Conservation (phyloP, 768 basidiomycete genomes). For the Leccinum variicolor region DNA sequence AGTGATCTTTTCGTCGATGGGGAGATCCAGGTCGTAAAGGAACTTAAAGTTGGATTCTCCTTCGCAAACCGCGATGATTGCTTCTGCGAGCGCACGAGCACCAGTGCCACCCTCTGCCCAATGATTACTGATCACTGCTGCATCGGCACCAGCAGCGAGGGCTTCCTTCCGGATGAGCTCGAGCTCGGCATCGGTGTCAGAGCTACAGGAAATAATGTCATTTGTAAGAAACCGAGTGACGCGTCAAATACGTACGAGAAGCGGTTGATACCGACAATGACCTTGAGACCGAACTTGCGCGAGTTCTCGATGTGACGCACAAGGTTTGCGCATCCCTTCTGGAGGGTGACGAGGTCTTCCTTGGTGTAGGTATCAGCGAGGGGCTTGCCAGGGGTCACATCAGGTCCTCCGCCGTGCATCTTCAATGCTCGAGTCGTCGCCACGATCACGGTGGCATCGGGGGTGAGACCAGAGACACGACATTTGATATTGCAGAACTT, state of each 20-base stretch:
- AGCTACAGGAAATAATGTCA: slow-evolving; percentile 39
- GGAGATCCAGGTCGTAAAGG: slow-evolving; percentile 82
- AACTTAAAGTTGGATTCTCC: slow-evolving; percentile 83
- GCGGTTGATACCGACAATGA: slow-evolving; percentile 92
- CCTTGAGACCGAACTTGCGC: slow-evolving; percentile 94
- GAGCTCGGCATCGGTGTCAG: slow-evolving; percentile 88
- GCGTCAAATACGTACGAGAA: slow-evolving; percentile 68
- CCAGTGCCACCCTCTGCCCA: slow-evolving; percentile 97
- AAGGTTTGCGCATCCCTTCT: slow-evolving; percentile 91
- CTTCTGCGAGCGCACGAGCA: slow-evolving; percentile 85
- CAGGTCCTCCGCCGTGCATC: slow-evolving; percentile 99
- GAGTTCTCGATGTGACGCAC: slow-evolving; percentile 92
- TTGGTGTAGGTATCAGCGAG: slow-evolving; percentile 91
- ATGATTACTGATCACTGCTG: slow-evolving; percentile 93
- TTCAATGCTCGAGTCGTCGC: slow-evolving; percentile 97
- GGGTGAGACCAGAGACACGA: slow-evolving; percentile 85
- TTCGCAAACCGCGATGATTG: slow-evolving; percentile 86
- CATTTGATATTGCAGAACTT: slow-evolving; percentile 99
- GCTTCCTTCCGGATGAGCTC: slow-evolving; percentile 79
- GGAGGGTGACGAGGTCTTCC: slow-evolving; percentile 86
- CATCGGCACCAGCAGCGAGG: slow-evolving; percentile 85
- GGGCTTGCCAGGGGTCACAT: slow-evolving; percentile 93
- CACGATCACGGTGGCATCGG: slow-evolving; percentile 93
- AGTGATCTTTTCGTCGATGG: slow-evolving; percentile 86
- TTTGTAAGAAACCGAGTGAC: neutral